Percentiles rank a stretch among this genome's conserved stretches.
Conservation (phyloP, 768 basidiomycete genomes). For the Leucogyrophana mollusca region DNA sequence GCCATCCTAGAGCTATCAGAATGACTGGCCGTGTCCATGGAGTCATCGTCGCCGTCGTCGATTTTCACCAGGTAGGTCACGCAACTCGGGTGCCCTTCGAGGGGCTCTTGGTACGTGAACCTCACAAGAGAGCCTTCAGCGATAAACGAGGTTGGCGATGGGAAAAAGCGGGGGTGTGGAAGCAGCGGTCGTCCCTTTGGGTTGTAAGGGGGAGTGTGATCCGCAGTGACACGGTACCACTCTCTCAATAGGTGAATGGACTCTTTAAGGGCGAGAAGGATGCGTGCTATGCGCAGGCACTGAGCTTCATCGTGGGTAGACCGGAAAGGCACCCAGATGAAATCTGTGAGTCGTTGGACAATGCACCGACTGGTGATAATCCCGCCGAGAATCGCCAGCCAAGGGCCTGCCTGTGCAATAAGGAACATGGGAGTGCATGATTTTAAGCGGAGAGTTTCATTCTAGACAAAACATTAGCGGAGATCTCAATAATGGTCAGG, state of each 20-base stretch:
- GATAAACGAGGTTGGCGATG: constrained; percentile 9
- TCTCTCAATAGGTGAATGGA: constrained; percentile 9
- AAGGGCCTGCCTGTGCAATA: constrained; percentile 25
- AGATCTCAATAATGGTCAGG: no score
- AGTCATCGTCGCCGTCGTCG: not conserved
- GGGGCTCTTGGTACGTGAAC: constrained; percentile 19
- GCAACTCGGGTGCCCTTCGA: constrained; percentile 18
- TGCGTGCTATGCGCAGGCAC: constrained; percentile 10
- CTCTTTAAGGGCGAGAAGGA: constrained; percentile 20
- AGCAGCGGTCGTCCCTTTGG: not conserved
- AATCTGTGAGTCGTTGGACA: constrained; percentile 34
- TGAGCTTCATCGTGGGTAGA: constrained; percentile 16
- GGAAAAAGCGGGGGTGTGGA: constrained; percentile 18
- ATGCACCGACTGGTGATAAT: constrained; percentile 25
- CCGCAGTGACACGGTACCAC: constrained; percentile 17
- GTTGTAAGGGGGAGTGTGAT: not conserved
- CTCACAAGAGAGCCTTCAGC: not conserved
- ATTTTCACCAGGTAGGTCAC: constrained; percentile 22
- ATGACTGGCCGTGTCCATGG: no score
- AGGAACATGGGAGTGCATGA: constrained; percentile 32
- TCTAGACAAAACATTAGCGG: constrained; percentile 6
- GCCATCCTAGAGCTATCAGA: no score
- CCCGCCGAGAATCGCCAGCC: constrained; percentile 31
- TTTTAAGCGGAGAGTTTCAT: constrained; percentile 2
- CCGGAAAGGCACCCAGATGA: constrained; percentile 22